Percentiles rank a stretch among this genome's conserved stretches.
phyloP scores from a whole-genome alignment of 2,329 filamentous ascomycete genomes.

The Botrytis fragariae region DNA sequence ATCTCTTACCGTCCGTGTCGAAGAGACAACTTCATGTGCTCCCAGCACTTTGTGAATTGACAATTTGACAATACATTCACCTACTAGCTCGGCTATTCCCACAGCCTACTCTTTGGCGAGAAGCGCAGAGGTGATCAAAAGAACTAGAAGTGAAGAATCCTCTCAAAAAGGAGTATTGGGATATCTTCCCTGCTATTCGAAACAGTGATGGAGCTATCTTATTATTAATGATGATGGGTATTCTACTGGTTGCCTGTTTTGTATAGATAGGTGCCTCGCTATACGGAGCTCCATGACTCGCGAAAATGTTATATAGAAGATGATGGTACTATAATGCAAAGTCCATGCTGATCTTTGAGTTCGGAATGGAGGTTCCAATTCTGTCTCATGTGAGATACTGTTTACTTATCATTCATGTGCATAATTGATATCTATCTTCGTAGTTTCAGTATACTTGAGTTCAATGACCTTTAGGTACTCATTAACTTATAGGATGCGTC shows the following conservation, averaged over 20 bases:
- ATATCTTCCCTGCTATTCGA: not conserved
- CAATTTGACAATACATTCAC: not conserved
- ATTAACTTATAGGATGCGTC: rapidly evolving
- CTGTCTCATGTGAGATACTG: not conserved
- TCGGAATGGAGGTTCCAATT: not conserved
- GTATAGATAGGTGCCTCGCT: not conserved
- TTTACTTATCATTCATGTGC: not conserved
- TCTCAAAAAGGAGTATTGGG: not conserved
- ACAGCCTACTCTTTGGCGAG: not conserved
- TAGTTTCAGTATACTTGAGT: not conserved
- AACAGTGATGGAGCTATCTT: not conserved
- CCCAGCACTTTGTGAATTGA: not conserved
- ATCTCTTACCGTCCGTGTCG: not conserved
- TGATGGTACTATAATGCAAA: not conserved
- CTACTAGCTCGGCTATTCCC: not conserved
- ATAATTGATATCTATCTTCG: not conserved
- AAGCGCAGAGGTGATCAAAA: not conserved
- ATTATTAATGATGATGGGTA: not conserved
- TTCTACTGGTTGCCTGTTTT: not conserved
- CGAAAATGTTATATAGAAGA: not conserved
- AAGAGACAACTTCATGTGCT: not conserved
- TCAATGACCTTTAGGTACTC: not conserved
- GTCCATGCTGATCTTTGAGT: not conserved
- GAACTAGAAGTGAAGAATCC: not conserved
- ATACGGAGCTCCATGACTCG: not conserved